phyloP scores from a whole-genome alignment of 306 rosid genomes.

The Potentilla sterilis region DNA sequence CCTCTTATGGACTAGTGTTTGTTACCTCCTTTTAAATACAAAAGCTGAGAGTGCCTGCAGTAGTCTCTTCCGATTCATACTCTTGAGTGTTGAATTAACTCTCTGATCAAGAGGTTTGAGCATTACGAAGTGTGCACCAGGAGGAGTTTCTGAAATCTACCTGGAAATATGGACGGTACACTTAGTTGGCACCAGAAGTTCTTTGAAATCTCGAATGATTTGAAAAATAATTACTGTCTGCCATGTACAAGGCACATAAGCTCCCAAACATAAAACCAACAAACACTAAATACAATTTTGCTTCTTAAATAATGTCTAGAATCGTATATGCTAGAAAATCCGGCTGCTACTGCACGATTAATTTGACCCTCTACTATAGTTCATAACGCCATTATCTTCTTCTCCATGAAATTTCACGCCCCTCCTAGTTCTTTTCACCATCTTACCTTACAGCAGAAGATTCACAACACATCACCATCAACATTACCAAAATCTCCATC shows the following conservation, averaged over 20 bases:
- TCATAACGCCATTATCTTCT: background rate
- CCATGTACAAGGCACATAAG: background rate
- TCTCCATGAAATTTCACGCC: background rate
- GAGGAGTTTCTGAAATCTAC: no score
- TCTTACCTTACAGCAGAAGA: background rate
- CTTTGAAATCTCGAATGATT: background rate
- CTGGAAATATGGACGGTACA: background rate
- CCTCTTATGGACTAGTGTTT: no score
- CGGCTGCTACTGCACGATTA: slow-evolving; percentile 3
- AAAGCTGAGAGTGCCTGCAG: no score
- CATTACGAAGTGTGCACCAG: no score
- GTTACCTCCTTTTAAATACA: no score
- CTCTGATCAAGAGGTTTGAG: no score
- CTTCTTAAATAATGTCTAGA: background rate
- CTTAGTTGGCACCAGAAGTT: background rate
- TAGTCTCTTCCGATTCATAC: no score
- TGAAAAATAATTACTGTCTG: background rate
- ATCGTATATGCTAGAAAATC: background rate
- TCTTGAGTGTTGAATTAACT: no score
- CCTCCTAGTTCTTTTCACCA: background rate
- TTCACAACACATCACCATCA: background rate
- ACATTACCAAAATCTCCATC: background rate
- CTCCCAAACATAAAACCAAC: background rate
- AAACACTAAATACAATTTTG: background rate
- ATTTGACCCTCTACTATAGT: background rate